phyloP scores from a whole-genome alignment of 805 yeast genomes.

The Starmerella floris region DNA sequence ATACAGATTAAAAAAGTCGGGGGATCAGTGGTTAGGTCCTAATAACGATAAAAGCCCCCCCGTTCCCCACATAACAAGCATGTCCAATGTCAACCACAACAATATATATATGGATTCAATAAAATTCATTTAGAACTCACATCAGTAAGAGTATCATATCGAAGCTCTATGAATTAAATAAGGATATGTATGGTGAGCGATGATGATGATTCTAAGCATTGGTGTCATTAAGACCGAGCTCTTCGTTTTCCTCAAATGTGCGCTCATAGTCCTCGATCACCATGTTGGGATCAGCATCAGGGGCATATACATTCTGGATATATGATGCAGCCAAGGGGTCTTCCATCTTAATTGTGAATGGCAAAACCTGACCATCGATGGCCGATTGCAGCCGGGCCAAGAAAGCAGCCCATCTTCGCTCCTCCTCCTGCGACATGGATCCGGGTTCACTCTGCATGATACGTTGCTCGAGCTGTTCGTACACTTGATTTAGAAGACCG shows the following conservation, averaged over 20 bases:
- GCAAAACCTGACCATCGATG: conserved; percentile 57
- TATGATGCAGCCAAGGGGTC: conserved; percentile 94
- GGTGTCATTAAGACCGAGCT: conserved; percentile 55
- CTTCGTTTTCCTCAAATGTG: conserved; percentile 79
- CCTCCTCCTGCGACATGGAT: conserved; percentile 41
- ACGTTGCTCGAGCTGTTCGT: conserved; percentile 74
- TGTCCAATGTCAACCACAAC: too few species aligned
- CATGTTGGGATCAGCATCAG: conserved; percentile 97
- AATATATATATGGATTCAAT: too few species aligned
- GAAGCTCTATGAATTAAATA: too few species aligned
- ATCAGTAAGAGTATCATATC: too few species aligned
- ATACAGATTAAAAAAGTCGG: too few species aligned
- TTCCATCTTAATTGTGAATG: conserved; percentile 72
- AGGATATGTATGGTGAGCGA: too few species aligned
- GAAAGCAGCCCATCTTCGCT: conserved; percentile 70
- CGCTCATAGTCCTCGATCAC: conserved; percentile 78
- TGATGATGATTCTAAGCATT: too few species aligned
- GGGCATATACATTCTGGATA: conserved; percentile 96
- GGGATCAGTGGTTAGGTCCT: too few species aligned
- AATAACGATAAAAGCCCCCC: too few species aligned
- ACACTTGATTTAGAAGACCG: conserved; percentile 78
- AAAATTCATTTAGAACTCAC: too few species aligned
- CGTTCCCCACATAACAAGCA: background rate
- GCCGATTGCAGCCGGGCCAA: conserved; percentile 65
- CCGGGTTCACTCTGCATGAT: conserved; percentile 80